A percentile compares a stretch with the other conserved stretches of the same genome.
These are phyloP conservation scores for Rubroboletus satanas DNA, from an alignment of 768 basidiomycete genomes.

Conservation along the genomic window DNA sequence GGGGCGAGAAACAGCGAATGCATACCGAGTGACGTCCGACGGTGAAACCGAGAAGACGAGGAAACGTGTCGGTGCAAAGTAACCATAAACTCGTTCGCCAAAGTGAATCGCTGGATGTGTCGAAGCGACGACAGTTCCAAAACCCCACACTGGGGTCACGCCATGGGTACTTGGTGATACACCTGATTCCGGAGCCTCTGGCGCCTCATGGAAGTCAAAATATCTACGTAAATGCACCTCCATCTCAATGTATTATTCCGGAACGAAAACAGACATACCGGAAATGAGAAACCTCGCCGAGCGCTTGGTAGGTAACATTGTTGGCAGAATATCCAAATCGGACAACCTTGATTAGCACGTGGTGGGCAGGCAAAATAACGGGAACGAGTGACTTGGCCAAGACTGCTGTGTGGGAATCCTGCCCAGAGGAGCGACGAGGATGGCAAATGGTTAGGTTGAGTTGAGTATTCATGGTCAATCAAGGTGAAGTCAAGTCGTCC, in stretches of 20 bases:
- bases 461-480: conserved; percentile 7
- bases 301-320: conserved; percentile 65
- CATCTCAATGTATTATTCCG: neutral
- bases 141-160: conserved; percentile 70
- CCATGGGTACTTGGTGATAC: conserved; percentile 53
- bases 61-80: conserved; percentile 55
- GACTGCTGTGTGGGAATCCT: conserved; percentile 26
- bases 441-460: conserved; percentile 38
- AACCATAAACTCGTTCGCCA: conserved; percentile 64
- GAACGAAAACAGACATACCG: conserved; percentile 22
- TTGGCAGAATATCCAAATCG: conserved; percentile 71
- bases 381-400: conserved; percentile 25
- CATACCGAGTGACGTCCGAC: conserved; percentile 46
- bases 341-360: conserved; percentile 55
- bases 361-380: conserved; percentile 34
- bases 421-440: conserved; percentile 36
- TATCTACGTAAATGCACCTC: conserved; percentile 44
- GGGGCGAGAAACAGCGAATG: conserved; percentile 57
- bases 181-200: conserved; percentile 29
- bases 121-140: conserved; percentile 53
- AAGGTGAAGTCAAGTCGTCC: neutral
- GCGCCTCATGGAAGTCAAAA: conserved; percentile 61
- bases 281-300: conserved; percentile 42
- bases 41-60: conserved; percentile 50
- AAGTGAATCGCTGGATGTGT: conserved; percentile 43